Percentiles rank a stretch among this genome's conserved stretches.
Conservation (phyloP, 257 asterid species). For the Solanum chilense region DNA sequence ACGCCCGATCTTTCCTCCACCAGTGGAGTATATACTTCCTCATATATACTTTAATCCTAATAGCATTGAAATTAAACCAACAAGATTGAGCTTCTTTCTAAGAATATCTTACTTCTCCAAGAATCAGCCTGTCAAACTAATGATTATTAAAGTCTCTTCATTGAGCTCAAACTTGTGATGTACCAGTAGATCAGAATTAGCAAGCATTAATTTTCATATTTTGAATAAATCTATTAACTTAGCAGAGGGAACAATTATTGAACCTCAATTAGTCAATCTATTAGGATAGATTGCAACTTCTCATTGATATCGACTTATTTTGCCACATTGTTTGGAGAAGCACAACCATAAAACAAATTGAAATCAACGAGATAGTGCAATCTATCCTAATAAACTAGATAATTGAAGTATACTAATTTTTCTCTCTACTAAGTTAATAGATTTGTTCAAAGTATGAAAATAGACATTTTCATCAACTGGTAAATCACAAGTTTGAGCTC, state of each 20-base stretch:
- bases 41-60: constrained; percentile 30
- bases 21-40: constrained; percentile 74
- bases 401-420: constrained; percentile 37
- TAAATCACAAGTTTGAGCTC: constrained; percentile 85
- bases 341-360: constrained; percentile 34
- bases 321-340: neutral
- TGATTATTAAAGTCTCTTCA: constrained; percentile 76
- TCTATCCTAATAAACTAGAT: constrained; percentile 88
- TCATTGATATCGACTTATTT: constrained; percentile 69
- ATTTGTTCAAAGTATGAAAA: neutral
- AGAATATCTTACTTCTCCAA: constrained; percentile 64
- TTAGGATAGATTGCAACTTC: constrained; percentile 53
- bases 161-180: constrained; percentile 86
- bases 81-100: constrained; percentile 80
- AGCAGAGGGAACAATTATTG: neutral
- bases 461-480: constrained; percentile 21
- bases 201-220: neutral
- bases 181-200: constrained; percentile 26
- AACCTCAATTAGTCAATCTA: constrained; percentile 37
- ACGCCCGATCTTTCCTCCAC: constrained; percentile 58
- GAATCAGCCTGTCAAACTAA: constrained; percentile 65
- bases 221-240: neutral
- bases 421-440: neutral
- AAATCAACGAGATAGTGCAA: constrained; percentile 75
- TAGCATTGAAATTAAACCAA: constrained; percentile 38